A percentile compares a stretch with the other conserved stretches of the same genome.
phyloP scores from a whole-genome alignment of 352 stramenopile genomes.

The Blastocystis sp. region DNA sequence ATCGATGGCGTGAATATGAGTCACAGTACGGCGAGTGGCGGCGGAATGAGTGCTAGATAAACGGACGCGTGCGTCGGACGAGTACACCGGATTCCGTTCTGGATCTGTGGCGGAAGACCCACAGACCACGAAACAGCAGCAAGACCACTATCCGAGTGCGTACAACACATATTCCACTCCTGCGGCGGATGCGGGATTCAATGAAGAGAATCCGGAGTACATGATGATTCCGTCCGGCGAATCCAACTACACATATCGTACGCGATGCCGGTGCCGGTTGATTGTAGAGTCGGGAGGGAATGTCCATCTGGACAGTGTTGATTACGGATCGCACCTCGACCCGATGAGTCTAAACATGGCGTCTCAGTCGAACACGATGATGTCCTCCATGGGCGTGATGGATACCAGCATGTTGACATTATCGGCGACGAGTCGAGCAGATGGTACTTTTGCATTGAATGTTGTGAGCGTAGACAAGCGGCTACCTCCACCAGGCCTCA shows the following conservation, averaged over 20 bases:
- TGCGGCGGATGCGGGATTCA: not conserved
- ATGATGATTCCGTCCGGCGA: conserved; percentile 3
- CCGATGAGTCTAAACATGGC: conserved; percentile 14
- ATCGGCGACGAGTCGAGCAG: not conserved
- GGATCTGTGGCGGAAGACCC: not conserved
- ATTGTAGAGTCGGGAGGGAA: not conserved
- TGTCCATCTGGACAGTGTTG: not conserved
- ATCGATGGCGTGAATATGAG: not conserved
- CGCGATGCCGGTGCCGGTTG: not conserved
- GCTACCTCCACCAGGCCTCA: not conserved
- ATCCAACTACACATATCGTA: not conserved
- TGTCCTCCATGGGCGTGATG: conserved; percentile 11
- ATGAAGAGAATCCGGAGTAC: conserved; percentile 4
- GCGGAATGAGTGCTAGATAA: conserved; percentile 24
- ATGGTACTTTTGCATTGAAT: not conserved
- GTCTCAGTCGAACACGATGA: too few relatives aligned
- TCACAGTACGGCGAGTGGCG: not conserved
- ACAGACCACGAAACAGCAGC: not conserved
- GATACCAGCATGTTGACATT: conserved; percentile 66
- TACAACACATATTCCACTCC: not conserved
- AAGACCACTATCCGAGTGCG: not conserved
- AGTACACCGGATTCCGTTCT: conserved; percentile 1
- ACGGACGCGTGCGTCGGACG: not conserved
- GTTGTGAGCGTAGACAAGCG: conserved; percentile 22
- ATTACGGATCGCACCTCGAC: not conserved